Conservation (phyloP, 441 rosid species). For the Brassica balearica region DNA sequence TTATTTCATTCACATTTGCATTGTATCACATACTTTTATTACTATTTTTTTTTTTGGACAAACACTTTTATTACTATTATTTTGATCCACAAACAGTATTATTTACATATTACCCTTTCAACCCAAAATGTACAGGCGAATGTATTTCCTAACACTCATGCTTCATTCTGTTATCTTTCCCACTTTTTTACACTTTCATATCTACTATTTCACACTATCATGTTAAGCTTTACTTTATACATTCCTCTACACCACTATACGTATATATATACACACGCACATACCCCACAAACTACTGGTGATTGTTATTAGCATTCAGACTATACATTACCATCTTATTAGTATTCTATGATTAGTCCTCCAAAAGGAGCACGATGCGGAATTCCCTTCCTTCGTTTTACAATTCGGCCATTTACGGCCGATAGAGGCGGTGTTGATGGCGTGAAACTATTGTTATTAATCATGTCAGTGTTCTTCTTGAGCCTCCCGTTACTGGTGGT, state of each 20-base stretch:
- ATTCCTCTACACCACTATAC: slow-evolving; percentile 31
- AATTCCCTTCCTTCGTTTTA: slow-evolving; percentile 85
- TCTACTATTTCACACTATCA: slow-evolving; percentile 29
- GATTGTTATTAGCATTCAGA: slow-evolving; percentile 32
- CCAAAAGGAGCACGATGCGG: slow-evolving; percentile 93
- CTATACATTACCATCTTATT: slow-evolving; percentile 36
- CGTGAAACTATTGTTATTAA: slow-evolving; percentile 50
- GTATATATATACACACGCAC: slow-evolving; percentile 17
- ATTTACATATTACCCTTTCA: slow-evolving; percentile 35
- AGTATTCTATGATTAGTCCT: slow-evolving; percentile 76
- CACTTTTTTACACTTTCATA: neutral
- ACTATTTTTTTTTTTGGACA: neutral
- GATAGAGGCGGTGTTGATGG: slow-evolving; percentile 92
- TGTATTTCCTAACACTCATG: neutral
- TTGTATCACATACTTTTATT: slow-evolving; percentile 27
- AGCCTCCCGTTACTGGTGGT: slow-evolving; percentile 41
- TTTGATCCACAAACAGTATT: slow-evolving; percentile 25
- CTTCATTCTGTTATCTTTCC: slow-evolving; percentile 27
- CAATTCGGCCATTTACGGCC: slow-evolving; percentile 50
- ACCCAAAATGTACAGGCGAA: slow-evolving; percentile 36
- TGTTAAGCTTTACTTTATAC: slow-evolving; percentile 32
- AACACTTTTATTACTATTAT: neutral
- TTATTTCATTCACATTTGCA: slow-evolving; percentile 43
- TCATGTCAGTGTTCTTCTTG: slow-evolving; percentile 50
- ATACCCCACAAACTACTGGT: slow-evolving; percentile 25